Percentiles rank a stretch among this genome's conserved stretches.
Evolutionary conservation across 305 asterid species (phyloP).

Genomic region (Lippia alba): DNA sequence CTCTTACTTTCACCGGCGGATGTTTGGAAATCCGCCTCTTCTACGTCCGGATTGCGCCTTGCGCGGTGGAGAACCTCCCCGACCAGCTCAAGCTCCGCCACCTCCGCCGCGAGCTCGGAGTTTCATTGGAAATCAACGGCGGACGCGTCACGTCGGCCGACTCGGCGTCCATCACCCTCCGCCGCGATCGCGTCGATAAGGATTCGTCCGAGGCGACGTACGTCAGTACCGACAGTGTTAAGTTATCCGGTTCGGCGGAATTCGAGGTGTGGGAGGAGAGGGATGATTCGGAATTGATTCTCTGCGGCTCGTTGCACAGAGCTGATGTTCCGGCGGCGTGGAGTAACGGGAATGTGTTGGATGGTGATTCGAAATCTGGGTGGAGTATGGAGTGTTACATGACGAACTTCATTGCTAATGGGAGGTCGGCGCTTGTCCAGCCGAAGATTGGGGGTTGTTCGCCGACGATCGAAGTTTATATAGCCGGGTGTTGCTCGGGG

Average conservation of each 20-base stretch:
- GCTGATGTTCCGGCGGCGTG: slow-evolving; percentile 52
- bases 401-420: slow-evolving; percentile 52
- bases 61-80: slow-evolving; percentile 61
- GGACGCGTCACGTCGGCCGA: slow-evolving; percentile 60
- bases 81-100: slow-evolving; percentile 68
- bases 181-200: slow-evolving; percentile 75
- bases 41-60: slow-evolving; percentile 74
- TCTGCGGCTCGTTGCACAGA: slow-evolving; percentile 82
- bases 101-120: slow-evolving; percentile 79
- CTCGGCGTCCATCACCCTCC: slow-evolving; percentile 57
- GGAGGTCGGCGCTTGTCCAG: slow-evolving; percentile 56
- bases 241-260: slow-evolving; percentile 70
- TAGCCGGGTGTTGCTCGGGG: slow-evolving; percentile 90
- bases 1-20: slow-evolving; percentile 67
- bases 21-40: slow-evolving; percentile 77
- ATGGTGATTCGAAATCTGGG: slow-evolving; percentile 56
- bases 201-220: slow-evolving; percentile 79
- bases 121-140: slow-evolving; percentile 67
- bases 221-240: slow-evolving; percentile 75
- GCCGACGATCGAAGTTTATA: slow-evolving; percentile 77
- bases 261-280: slow-evolving; percentile 74
- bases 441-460: slow-evolving; percentile 54
- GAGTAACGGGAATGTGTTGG: slow-evolving; percentile 49
- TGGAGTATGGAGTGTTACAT: slow-evolving; percentile 82
- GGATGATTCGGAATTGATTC: slow-evolving; percentile 55